phyloP scores from a whole-genome alignment of 1,284 basidiomycete species.

The Pseudozyma tsukubaensis region DNA sequence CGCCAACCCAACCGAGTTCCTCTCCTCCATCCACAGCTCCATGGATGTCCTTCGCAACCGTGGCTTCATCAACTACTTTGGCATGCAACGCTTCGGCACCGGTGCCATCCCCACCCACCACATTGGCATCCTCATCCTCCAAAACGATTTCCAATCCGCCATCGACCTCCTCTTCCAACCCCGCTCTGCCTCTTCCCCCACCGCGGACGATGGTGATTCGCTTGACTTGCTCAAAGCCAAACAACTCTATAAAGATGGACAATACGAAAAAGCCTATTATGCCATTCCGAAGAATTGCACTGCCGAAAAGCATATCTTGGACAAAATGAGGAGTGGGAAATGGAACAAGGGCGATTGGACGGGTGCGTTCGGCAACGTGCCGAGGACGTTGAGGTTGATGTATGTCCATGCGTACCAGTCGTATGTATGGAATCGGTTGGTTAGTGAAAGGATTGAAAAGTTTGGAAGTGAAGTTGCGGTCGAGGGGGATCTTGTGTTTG shows the following conservation, averaged over 20 bases:
- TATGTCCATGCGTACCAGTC: slow-evolving; percentile 99
- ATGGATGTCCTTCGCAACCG: slow-evolving; percentile 83
- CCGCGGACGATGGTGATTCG: slow-evolving; percentile 40
- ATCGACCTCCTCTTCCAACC: slow-evolving; percentile 54
- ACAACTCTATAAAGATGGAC: slow-evolving; percentile 39
- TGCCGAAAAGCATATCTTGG: slow-evolving; percentile 90
- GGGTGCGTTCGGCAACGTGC: slow-evolving; percentile 53
- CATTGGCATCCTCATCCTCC: slow-evolving; percentile 88
- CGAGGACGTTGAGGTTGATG: slow-evolving; percentile 87
- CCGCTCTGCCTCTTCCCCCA: slow-evolving; percentile 20
- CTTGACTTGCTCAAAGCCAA: slow-evolving; percentile 41
- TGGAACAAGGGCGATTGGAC: slow-evolving; percentile 51
- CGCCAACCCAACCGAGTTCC: slow-evolving; percentile 3
- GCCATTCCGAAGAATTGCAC: slow-evolving; percentile 88
- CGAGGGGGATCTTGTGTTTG: slow-evolving; percentile 77
- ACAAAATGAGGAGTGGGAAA: slow-evolving; percentile 77
- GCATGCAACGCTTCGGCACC: slow-evolving; percentile 99
- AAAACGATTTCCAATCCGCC: slow-evolving; percentile 75
- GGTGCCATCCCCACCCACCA: slow-evolving; percentile 93
- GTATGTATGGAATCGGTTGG: slow-evolving; percentile 96
- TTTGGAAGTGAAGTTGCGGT: slow-evolving; percentile 82
- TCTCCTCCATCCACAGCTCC: slow-evolving; percentile 76
- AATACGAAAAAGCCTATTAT: slow-evolving; percentile 76
- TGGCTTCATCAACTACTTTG: slow-evolving; percentile 99
- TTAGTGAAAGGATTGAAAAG: slow-evolving; percentile 86